A percentile compares a stretch with the other conserved stretches of the same genome.
Conservation (phyloP, 805 yeast genomes). For the Pichia cephalocereana region DNA sequence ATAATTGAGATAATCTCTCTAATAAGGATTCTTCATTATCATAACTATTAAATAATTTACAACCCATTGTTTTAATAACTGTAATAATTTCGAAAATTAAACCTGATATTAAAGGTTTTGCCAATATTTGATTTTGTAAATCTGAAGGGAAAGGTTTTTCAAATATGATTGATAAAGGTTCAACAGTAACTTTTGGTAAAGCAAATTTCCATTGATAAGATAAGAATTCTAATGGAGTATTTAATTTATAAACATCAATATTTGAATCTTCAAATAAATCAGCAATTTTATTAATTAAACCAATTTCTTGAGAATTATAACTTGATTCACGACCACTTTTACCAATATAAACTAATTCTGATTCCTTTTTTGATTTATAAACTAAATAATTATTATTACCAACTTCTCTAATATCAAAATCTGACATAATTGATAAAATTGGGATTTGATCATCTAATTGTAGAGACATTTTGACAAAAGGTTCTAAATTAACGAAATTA, state of each 20-base stretch:
- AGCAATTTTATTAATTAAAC: constrained; percentile 28
- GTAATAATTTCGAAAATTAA: constrained; percentile 64
- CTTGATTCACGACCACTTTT: constrained; percentile 33
- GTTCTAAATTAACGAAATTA: constrained; percentile 65
- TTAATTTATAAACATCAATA: constrained; percentile 40
- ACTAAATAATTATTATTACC: constrained; percentile 27
- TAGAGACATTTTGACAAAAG: constrained; percentile 40
- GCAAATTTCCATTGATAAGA: constrained; percentile 83
- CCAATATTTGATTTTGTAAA: constrained; percentile 59
- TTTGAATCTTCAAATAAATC: constrained; percentile 31
- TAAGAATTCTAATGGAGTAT: constrained; percentile 47
- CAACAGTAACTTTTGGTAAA: constrained; percentile 67
- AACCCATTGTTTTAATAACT: constrained; percentile 69
- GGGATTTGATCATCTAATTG: constrained; percentile 27
- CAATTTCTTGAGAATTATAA: constrained; percentile 33
- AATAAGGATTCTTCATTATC: constrained; percentile 58
- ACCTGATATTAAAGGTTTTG: constrained; percentile 80
- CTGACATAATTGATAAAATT: constrained; percentile 52
- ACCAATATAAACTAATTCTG: constrained; percentile 38
- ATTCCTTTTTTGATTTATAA: constrained; percentile 31
- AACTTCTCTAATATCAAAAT: constrained; percentile 42
- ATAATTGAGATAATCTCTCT: constrained; percentile 41
- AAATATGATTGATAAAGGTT: constrained; percentile 64
- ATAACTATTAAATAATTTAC: constrained; percentile 58
- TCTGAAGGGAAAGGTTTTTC: constrained; percentile 58